Base-by-base conservation (phyloP, 164 flowering plant genomes). In the Umbellularia californica region DNA sequence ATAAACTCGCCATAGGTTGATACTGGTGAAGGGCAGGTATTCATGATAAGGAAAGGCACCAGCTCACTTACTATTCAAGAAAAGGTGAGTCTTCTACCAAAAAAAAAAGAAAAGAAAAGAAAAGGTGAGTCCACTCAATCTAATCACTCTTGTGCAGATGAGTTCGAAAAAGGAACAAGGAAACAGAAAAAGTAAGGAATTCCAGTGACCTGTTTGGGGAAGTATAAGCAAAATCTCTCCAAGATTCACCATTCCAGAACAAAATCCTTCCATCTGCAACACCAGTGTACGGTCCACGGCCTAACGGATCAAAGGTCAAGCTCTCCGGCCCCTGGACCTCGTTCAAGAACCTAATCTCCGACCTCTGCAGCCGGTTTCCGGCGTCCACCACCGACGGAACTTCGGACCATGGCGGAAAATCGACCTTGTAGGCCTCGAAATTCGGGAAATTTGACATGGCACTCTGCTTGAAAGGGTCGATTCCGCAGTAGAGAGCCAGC, bases 231-330 rank as follows among this genome's bases (percentile, higher is more conserved):
- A 82, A 82, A 65, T 82, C 85, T 4, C 69, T 76, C 85, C 85
- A 82, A 3, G 77, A 50, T 12, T 78, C 63, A 50, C 85, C 81
- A 14, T 80, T 78, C 85, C 85, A 82, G 77, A 82, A 80, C 50
- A 83, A 20, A 69, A 95, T 70, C 64, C 99, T 74, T 63, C 98
- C 98, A 69, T 94, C 97, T 47, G 98, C 93, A 20, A 94, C 85
- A 17, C 98, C 97, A 1, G 96, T 90, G 77, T 94, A 92, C 19
- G 97, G 98, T 0, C 98, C 98, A 12, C 92, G 89, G 13, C 97
- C 97, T 6, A 33, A 81, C 12, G 91, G 84, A 55, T 94, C 98
- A 70, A 94, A 94, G 0, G 87, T 93, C 1, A 93, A 35, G 82
- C 97, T 93, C 75, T 93, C 97, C 0, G 97, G 97, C 1, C 97